These are phyloP conservation scores for Rhodocollybia butyracea DNA, from an alignment of 768 basidiomycete species.

Conservation along the genomic window DNA sequence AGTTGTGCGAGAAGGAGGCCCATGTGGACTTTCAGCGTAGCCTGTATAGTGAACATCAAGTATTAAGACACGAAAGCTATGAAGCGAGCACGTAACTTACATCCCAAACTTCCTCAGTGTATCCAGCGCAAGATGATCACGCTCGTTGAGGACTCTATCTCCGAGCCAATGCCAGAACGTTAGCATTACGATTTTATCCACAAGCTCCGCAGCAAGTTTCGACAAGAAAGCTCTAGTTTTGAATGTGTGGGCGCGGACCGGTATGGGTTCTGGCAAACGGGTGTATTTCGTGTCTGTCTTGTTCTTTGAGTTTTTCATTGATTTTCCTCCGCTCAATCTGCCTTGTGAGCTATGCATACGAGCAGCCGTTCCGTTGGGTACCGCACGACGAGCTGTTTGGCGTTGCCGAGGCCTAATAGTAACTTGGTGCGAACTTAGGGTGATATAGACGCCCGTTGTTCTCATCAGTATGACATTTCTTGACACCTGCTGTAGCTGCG, in stretches of 20 bases:
- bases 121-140: background rate
- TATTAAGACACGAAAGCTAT: background rate
- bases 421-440: too few species aligned
- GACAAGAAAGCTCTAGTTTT: background rate
- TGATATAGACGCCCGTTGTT: too few species aligned
- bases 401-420: background rate
- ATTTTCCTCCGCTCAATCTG: background rate
- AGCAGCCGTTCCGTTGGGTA: background rate
- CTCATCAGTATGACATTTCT: too few species aligned
- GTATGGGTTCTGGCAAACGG: background rate
- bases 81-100: background rate
- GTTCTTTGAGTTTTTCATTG: background rate
- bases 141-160: background rate
- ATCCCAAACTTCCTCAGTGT: background rate
- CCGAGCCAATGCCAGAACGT: background rate
- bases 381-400: background rate
- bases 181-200: background rate
- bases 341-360: background rate
- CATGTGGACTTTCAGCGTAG: background rate
- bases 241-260: background rate
- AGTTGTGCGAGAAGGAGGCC: conserved; percentile 1
- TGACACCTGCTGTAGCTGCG: too few species aligned
- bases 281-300: background rate
- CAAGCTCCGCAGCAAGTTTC: background rate
- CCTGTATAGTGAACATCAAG: background rate